phyloP scores from a whole-genome alignment of 768 basidiomycete genomes.

The Tricholoma flavovirens region DNA sequence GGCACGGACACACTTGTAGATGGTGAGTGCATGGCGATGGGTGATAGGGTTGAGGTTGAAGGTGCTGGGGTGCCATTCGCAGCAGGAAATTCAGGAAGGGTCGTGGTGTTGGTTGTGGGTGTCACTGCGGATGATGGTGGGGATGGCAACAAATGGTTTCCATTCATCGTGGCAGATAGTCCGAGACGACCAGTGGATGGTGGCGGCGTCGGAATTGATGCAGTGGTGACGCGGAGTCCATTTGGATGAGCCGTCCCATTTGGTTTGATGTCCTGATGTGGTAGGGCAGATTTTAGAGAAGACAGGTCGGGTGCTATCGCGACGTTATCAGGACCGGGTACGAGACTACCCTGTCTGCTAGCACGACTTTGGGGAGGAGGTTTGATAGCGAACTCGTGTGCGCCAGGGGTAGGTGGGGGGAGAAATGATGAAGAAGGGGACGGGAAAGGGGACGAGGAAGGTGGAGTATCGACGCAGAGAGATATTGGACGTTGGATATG shows the following conservation, averaged over 20 bases:
- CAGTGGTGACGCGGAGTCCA: neutral
- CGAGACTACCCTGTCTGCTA: neutral
- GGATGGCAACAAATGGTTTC: neutral
- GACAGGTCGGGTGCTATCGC: neutral
- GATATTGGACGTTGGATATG: neutral
- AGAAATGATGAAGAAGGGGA: neutral
- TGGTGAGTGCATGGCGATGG: neutral
- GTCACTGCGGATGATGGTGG: neutral
- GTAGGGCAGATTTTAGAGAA: neutral
- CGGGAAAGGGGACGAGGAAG: neutral
- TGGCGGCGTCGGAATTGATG: neutral
- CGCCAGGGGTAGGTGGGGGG: neutral
- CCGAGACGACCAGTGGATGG: neutral
- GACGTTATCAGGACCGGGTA: neutral
- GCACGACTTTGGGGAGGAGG: neutral
- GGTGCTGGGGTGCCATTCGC: neutral
- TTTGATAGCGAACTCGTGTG: neutral
- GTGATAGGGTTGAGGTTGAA: slow-evolving; percentile 1
- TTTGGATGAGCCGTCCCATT: neutral
- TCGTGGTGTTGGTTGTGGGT: slow-evolving; percentile 1
- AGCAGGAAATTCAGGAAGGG: neutral
- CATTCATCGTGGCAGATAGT: neutral
- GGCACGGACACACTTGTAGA: neutral
- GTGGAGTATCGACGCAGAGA: neutral
- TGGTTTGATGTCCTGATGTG: neutral